phyloP scores from a whole-genome alignment of 768 basidiomycete species.

The Tylopilus sp. region DNA sequence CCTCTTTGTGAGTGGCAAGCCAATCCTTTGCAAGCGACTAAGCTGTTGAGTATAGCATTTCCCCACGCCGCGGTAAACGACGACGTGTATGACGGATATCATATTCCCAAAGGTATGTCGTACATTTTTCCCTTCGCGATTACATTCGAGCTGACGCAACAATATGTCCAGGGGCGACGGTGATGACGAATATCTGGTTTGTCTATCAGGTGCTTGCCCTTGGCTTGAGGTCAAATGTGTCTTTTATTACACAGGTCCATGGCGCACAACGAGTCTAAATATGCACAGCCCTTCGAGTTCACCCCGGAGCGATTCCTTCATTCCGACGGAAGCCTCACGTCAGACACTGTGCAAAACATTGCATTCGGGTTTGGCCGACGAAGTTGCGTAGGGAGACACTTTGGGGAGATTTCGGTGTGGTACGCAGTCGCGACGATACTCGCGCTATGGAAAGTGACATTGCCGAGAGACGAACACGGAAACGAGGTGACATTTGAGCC shows the following conservation, averaged over 20 bases:
- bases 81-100: constrained; percentile 19
- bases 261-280: constrained; percentile 26
- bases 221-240: neutral
- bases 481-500: constrained; percentile 6
- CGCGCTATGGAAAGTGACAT: constrained; percentile 11
- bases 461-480: constrained; percentile 12
- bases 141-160: neutral
- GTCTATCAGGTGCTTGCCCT: neutral
- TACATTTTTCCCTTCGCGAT: neutral
- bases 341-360: constrained; percentile 10
- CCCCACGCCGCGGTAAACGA: constrained; percentile 10
- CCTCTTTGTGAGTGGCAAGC: constrained; percentile 14
- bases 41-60: constrained; percentile 11
- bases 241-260: constrained; percentile 11
- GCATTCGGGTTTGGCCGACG: constrained; percentile 24
- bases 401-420: constrained; percentile 16
- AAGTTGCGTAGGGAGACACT: constrained; percentile 18
- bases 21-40: neutral
- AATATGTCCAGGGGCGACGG: constrained; percentile 13
- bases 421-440: constrained; percentile 16
- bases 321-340: constrained; percentile 11
- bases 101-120: constrained; percentile 5
- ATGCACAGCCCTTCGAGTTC: constrained; percentile 36
- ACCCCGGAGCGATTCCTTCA: constrained; percentile 34
- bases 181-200: constrained; percentile 31